Evolutionary conservation across 352 stramenopile genomes (phyloP).

Genomic region (Globisporangium recalcitrans): DNA sequence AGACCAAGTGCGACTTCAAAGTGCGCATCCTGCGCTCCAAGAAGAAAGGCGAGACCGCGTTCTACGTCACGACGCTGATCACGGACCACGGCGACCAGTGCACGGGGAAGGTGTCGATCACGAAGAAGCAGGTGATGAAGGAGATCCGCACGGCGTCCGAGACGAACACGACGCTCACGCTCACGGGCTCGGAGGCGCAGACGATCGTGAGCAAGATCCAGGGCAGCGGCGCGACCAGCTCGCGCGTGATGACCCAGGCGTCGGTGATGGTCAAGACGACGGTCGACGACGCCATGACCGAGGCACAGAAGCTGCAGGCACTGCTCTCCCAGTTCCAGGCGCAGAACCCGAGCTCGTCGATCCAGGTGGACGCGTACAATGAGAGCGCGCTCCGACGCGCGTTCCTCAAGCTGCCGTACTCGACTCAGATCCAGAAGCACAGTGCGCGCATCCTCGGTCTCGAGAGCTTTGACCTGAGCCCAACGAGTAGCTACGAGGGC

Average conservation of each 20-base stretch:
- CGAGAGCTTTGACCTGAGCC: slow-evolving; percentile 24
- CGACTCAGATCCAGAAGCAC: slow-evolving; percentile 25
- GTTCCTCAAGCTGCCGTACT: slow-evolving; percentile 47
- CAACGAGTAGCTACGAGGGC: slow-evolving; percentile 26
- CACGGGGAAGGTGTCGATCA: slow-evolving; percentile 30
- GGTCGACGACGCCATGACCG: slow-evolving; percentile 21
- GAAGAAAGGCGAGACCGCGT: slow-evolving; percentile 9
- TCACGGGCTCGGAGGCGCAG: slow-evolving; percentile 26
- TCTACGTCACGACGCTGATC: slow-evolving; percentile 27
- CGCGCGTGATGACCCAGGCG: slow-evolving; percentile 28
- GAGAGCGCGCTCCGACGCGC: slow-evolving; percentile 28
- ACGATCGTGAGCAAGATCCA: slow-evolving; percentile 24
- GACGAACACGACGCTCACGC: slow-evolving; percentile 23
- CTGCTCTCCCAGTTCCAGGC: slow-evolving; percentile 39
- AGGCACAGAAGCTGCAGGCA: slow-evolving; percentile 39
- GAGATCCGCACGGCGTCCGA: slow-evolving; percentile 28
- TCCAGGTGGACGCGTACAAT: slow-evolving; percentile 30
- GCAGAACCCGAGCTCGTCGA: slow-evolving; percentile 30
- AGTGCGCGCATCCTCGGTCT: slow-evolving; percentile 32
- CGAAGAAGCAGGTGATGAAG: slow-evolving; percentile 36
- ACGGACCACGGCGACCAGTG: slow-evolving; percentile 31
- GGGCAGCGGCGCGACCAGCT: slow-evolving; percentile 16
- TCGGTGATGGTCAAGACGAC: slow-evolving; percentile 37
- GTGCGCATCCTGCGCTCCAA: slow-evolving; percentile 32
- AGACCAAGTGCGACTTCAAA: slow-evolving; percentile 32